Percentiles rank a stretch among this genome's conserved stretches.
phyloP scores from a whole-genome alignment of 352 stramenopile genomes.

The Phytophthora tentaculata region DNA sequence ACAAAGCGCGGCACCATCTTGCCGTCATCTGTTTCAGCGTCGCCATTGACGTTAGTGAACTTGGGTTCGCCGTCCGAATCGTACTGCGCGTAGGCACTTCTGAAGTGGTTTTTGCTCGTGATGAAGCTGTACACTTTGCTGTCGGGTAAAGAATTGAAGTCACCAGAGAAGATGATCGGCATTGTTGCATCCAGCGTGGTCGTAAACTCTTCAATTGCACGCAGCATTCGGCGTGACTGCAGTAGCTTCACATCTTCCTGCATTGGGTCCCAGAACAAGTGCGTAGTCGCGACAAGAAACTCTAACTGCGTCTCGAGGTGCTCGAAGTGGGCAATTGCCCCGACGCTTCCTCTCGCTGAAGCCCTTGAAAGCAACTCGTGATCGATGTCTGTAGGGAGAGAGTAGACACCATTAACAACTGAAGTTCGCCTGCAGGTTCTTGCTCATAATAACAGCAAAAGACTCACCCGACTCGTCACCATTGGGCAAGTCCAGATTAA shows the following conservation, averaged over 20 bases:
- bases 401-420: background rate
- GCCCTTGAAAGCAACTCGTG: constrained; percentile 58
- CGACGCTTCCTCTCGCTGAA: constrained; percentile 61
- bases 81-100: constrained; percentile 71
- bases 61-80: constrained; percentile 48
- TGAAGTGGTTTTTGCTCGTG: constrained; percentile 43
- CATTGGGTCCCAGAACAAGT: constrained; percentile 85
- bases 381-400: constrained; percentile 45
- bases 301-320: constrained; percentile 35
- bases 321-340: constrained; percentile 64
- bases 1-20: constrained; percentile 65
- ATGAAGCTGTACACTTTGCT: constrained; percentile 78
- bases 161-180: constrained; percentile 67
- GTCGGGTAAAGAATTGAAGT: constrained; percentile 86
- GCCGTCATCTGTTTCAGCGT: constrained; percentile 34
- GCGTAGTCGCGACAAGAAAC: constrained; percentile 81
- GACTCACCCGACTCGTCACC: constrained; percentile 60
- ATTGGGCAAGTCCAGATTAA: constrained; percentile 59
- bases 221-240: constrained; percentile 68
- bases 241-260: constrained; percentile 87
- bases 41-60: constrained; percentile 83
- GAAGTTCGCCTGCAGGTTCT: background rate
- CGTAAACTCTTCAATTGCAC: constrained; percentile 47
- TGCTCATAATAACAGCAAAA: background rate
- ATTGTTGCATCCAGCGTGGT: constrained; percentile 18